Percentiles rank a stretch among this genome's conserved stretches.
These are phyloP conservation scores for Ceratocystiopsis brevicomis DNA, from an alignment of 2,329 filamentous ascomycete species.

Conservation along the genomic window DNA sequence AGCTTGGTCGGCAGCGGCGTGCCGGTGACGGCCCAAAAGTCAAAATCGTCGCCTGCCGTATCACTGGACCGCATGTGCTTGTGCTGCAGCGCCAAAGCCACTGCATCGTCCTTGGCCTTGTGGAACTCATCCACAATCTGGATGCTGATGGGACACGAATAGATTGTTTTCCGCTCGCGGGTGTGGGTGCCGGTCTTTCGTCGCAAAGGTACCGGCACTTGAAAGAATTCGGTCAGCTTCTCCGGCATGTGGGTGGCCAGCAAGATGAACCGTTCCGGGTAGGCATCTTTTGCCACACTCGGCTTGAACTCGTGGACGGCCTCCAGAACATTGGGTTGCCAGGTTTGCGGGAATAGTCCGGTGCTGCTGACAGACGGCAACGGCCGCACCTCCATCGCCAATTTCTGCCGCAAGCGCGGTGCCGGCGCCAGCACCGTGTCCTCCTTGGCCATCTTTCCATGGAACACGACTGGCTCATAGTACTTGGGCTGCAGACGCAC, in stretches of 20 bases:
- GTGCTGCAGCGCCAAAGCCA: constrained; percentile 7
- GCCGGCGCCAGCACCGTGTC: constrained; percentile 7
- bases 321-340: constrained; percentile 5
- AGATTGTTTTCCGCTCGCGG: constrained; percentile 7
- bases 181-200: constrained; percentile 3
- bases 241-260: constrained; percentile 8
- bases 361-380: constrained; percentile 1
- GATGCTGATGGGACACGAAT: constrained; percentile 10
- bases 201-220: constrained; percentile 6
- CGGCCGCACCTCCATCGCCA: constrained; percentile 7
- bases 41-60: constrained; percentile 4
- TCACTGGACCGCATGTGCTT: constrained; percentile 4
- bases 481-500: constrained; percentile 5
- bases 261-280: constrained; percentile 11
- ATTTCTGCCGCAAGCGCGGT: constrained; percentile 9
- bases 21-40: constrained; percentile 12
- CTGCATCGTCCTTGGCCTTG: constrained; percentile 5
- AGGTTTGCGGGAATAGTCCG: constrained; percentile 5
- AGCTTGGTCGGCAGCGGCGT: constrained; percentile 9
- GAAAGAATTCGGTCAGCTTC: constrained; percentile 8
- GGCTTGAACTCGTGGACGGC: constrained; percentile 3
- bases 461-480: constrained; percentile 10
- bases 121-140: constrained; percentile 13
- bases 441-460: constrained; percentile 6
- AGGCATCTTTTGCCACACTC: constrained; percentile 8